Conservation (phyloP, 2,329 filamentous ascomycete genomes). For the Curvularia sp. region DNA sequence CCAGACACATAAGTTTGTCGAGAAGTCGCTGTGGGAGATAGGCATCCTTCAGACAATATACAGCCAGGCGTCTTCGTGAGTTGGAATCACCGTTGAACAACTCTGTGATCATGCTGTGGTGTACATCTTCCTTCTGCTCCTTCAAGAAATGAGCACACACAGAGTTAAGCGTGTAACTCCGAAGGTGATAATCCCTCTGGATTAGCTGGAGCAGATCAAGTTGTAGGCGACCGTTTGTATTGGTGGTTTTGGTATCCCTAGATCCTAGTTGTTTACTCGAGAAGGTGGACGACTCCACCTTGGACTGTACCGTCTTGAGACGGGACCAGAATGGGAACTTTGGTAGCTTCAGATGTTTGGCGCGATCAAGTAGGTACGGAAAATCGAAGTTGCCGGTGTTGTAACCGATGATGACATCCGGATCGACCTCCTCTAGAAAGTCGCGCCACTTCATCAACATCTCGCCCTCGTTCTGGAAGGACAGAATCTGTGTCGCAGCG, state of each 20-base stretch:
- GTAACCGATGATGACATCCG: slow-evolving; percentile 98
- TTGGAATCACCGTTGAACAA: slow-evolving; percentile 96
- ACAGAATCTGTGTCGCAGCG: slow-evolving; percentile 90
- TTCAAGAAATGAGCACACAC: slow-evolving; percentile 93
- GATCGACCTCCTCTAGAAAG: slow-evolving; percentile 88
- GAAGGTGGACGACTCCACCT: slow-evolving; percentile 81
- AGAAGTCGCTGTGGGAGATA: slow-evolving; percentile 93
- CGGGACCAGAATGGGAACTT: slow-evolving; percentile 90
- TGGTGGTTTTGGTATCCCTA: slow-evolving; percentile 91
- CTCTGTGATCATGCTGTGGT: slow-evolving; percentile 99
- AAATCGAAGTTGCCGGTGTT: slow-evolving; percentile 99
- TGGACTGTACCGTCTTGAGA: slow-evolving; percentile 73
- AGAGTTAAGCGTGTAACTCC: slow-evolving; percentile 97
- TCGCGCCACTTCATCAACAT: slow-evolving; percentile 94
- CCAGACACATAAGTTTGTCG: slow-evolving; percentile 97
- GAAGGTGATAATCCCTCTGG: slow-evolving; percentile 90
- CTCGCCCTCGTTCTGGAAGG: slow-evolving; percentile 79
- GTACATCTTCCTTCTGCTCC: slow-evolving; percentile 98
- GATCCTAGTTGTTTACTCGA: slow-evolving; percentile 99
- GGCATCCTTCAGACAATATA: slow-evolving; percentile 97
- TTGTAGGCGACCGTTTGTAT: slow-evolving; percentile 91
- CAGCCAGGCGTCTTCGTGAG: slow-evolving; percentile 84
- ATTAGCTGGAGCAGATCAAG: slow-evolving; percentile 93
- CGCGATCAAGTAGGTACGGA: slow-evolving; percentile 89
- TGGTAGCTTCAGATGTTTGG: slow-evolving; percentile 78